These are phyloP conservation scores for Rhynchospora tenuis DNA, from an alignment of 176 grass and related monocot genomes.

Conservation along the genomic window DNA sequence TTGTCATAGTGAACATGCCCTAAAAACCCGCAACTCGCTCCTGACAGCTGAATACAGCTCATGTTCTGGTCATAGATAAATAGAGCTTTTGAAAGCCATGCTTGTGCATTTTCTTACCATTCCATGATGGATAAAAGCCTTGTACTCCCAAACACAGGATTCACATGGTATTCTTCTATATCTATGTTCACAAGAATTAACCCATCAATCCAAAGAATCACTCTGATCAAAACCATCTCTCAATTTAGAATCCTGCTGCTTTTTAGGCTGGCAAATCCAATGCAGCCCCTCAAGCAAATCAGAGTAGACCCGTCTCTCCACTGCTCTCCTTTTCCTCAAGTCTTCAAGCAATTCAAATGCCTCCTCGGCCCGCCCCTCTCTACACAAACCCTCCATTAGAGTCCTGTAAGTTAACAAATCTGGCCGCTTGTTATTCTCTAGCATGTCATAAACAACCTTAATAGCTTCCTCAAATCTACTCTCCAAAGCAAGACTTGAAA, in stretches of 20 bases:
- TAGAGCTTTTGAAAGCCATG: not conserved
- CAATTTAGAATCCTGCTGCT: slow-evolving; percentile 18
- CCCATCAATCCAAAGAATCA: not conserved
- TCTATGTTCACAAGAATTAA: not conserved
- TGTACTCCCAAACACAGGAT: not conserved
- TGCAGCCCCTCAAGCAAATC: slow-evolving; percentile 84
- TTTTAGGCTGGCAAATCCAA: slow-evolving; percentile 69
- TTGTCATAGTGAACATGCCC: not conserved
- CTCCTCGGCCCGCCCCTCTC: slow-evolving; percentile 47
- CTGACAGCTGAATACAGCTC: not conserved
- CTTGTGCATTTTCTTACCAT: not conserved
- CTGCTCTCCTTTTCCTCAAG: slow-evolving; percentile 38
- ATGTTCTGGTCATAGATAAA: not conserved
- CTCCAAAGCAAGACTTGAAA: slow-evolving; percentile 58
- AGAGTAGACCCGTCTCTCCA: slow-evolving; percentile 62
- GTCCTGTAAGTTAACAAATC: slow-evolving; percentile 93
- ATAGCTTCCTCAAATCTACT: slow-evolving; percentile 65
- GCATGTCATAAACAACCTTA: slow-evolving; percentile 63
- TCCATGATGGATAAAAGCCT: not conserved
- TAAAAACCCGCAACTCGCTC: not conserved
- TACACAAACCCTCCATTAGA: slow-evolving; percentile 80
- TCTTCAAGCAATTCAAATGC: slow-evolving; percentile 67
- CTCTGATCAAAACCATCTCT: not conserved
- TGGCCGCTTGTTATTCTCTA: slow-evolving; percentile 47
- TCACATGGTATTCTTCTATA: not conserved